Evolutionary conservation across 2,329 filamentous ascomycete genomes (phyloP).

Genomic region (Ophiocordyceps australis): DNA sequence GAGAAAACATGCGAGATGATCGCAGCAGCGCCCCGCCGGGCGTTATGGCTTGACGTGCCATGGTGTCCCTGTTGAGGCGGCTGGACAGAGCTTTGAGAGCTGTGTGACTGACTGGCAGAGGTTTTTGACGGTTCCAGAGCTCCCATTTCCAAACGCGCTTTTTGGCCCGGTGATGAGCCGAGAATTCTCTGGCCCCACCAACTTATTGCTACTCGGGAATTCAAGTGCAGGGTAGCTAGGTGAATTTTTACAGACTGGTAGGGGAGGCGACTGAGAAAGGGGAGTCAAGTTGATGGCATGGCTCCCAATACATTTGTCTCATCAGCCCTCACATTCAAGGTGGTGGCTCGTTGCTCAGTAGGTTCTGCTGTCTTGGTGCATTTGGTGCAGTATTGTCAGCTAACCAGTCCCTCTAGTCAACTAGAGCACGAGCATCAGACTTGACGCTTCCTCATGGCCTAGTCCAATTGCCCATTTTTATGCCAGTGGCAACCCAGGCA

Average conservation of each 20-base stretch:
- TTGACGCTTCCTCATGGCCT: conserved; percentile 81
- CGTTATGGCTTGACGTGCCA: conserved; percentile 23
- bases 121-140: no score
- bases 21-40: conserved; percentile 57
- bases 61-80: no score
- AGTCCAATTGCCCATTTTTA: conserved; percentile 84
- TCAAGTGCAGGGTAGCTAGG: no score
- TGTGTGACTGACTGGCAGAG: no score
- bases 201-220: no score
- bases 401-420: conserved; percentile 43
- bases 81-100: no score
- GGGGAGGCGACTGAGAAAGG: no score
- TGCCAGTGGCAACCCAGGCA: conserved; percentile 95
- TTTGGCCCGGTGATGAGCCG: no score
- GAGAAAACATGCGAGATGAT: conserved; percentile 74
- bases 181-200: no score
- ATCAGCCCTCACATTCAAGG: conserved; percentile 59
- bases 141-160: no score
- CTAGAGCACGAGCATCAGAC: conserved; percentile 77
- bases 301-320: conserved; percentile 32
- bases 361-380: conserved; percentile 11
- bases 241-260: no score
- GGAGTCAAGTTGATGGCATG: conserved; percentile 30
- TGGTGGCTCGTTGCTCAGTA: conserved; percentile 67
- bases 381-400: conserved; percentile 2